Evolutionary conservation across 495 filamentous ascomycete genomes (phyloP), one percentile per base, ranked within the genome.

Genomic region (Aspergillus sclerotioniger): DNA sequence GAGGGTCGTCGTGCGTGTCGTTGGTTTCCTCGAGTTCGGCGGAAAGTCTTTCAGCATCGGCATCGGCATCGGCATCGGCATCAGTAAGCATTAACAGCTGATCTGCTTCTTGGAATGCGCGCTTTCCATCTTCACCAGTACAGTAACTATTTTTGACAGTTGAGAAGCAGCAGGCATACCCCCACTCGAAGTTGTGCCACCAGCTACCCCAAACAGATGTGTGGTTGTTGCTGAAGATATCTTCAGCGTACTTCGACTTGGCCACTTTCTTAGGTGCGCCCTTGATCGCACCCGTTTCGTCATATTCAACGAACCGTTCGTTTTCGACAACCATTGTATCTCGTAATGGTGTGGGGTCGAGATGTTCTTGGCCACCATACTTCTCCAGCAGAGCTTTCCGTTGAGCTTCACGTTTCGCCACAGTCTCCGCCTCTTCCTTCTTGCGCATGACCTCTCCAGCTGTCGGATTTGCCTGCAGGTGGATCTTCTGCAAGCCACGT

Each of bases 161-260:
- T 2, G 91, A 96, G 70, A 90, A 91, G 79, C 94, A 98, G 74
- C 94, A 98, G 21, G 90, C 82, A 71, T 96, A 98, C n/a, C 95
- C 94, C 94, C 94, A 98, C 73, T 88, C 79, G 75, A 96, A 97
- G 56, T 90, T 85, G 43, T 83, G 81, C 94, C 94, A 98, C 94
- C 94, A 98, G 67, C 91, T 96, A 35, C 94, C 94, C 90, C 92
- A 98, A 1, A 96, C 90, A 0, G 88, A 84, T 19, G 85, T 90
- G 69, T 98, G 94, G 64, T 98, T 98, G 75, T 96, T 93, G 71
- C 84, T 78, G 60, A 90, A 75, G 5, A 96, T 80, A 62, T 98
- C 91, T 64, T 98, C 94, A 1, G 85, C 71, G 64, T 98, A 98
- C 66, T 97, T 97, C 17, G 89, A 93, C 69, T 88, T 94, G 19